These are phyloP conservation scores for Penicillium tannophilum DNA, from an alignment of 495 filamentous ascomycete genomes.

Conservation along the genomic window DNA sequence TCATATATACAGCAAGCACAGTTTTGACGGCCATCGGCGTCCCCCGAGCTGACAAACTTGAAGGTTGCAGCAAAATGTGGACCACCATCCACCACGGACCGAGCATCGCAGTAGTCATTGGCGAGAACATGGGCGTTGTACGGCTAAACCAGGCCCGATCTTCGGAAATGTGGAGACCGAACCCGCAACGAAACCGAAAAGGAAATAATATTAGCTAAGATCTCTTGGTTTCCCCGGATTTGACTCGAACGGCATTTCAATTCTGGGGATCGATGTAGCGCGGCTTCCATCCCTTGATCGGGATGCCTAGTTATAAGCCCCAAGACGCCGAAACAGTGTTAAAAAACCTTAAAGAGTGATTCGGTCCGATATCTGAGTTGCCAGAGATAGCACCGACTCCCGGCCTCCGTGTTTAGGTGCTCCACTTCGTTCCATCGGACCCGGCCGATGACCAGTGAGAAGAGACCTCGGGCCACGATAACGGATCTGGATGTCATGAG, in stretches of 20 bases:
- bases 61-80: conserved; percentile 7
- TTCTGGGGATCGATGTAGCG: not conserved
- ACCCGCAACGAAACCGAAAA: not conserved
- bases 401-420: not conserved
- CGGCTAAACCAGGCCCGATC: not conserved
- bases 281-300: conserved; percentile 38
- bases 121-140: not conserved
- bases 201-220: conserved; percentile 13
- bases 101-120: conserved; percentile 11
- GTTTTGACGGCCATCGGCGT: conserved; percentile 15
- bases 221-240: conserved; percentile 53
- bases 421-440: conserved; percentile 17
- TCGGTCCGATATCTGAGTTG: not conserved
- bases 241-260: conserved; percentile 42
- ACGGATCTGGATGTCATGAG: conserved; percentile 8
- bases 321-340: not conserved
- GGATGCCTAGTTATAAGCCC: conserved; percentile 1
- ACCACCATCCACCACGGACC: conserved; percentile 9
- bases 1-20: conserved; percentile 12
- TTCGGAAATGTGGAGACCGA: conserved; percentile 7
- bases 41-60: conserved; percentile 9
- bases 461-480: conserved; percentile 11
- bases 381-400: not conserved
- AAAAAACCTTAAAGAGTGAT: not conserved
- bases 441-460: conserved; percentile 14